A percentile compares a stretch with the other conserved stretches of the same genome.
phyloP scores from a whole-genome alignment of 139 green algal genomes.

The Chlamydomonas asymmetrica region DNA sequence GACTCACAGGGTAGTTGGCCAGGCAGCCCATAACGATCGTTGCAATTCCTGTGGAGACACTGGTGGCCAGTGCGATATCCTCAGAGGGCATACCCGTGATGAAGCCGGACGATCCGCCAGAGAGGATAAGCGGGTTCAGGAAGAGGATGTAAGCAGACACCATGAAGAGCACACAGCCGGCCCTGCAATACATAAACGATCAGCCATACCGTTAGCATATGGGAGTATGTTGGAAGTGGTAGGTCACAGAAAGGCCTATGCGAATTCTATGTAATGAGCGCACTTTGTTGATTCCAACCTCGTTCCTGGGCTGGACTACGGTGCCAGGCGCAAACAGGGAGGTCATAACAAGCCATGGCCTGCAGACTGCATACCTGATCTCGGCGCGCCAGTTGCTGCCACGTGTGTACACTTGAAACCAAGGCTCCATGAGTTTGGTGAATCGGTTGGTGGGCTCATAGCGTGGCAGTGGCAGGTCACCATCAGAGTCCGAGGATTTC shows the following conservation, averaged over 20 bases:
- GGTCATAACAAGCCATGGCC: background rate
- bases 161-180: conserved; percentile 46
- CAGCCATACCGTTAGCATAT: background rate
- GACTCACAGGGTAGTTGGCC: conserved; percentile 36
- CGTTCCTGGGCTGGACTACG: too few species aligned
- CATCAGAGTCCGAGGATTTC: too few species aligned
- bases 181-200: conserved; percentile 16
- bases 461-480: background rate
- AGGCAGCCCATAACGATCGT: conserved; percentile 31
- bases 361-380: conserved; percentile 10
- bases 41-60: conserved; percentile 24
- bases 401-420: conserved; percentile 26
- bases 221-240: background rate
- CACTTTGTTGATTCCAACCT: too few species aligned
- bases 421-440: conserved; percentile 4
- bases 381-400: conserved; percentile 26
- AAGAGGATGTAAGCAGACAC: conserved; percentile 43
- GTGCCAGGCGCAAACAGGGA: background rate
- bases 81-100: conserved; percentile 37
- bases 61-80: conserved; percentile 42
- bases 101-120: conserved; percentile 13
- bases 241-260: too few species aligned
- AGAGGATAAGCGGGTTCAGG: conserved; percentile 29
- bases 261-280: too few species aligned
- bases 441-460: conserved; percentile 5